Conservation (phyloP, 805 yeast genomes). For the Blastobotrys terrestris region DNA sequence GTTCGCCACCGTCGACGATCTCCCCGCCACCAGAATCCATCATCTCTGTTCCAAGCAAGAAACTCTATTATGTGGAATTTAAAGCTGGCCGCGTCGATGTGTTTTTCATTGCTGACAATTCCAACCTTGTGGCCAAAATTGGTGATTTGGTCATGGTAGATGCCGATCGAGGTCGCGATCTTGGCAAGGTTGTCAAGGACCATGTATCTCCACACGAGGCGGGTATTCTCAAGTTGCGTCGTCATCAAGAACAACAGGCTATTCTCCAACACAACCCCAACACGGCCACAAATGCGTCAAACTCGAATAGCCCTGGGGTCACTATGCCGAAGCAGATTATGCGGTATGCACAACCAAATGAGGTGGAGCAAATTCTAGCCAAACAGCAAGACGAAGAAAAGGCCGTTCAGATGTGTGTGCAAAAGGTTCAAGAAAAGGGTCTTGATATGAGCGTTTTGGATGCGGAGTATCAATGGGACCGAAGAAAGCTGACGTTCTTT, state of each 20-base stretch:
- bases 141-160: slow-evolving; percentile 77
- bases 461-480: slow-evolving; percentile 82
- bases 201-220: slow-evolving; percentile 62
- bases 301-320: slow-evolving; percentile 38
- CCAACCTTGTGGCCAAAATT: slow-evolving; percentile 34
- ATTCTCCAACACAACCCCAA: slow-evolving; percentile 44
- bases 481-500: slow-evolving; percentile 73
- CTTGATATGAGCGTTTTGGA: slow-evolving; percentile 60
- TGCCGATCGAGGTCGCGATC: slow-evolving; percentile 75
- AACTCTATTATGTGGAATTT: slow-evolving; percentile 61
- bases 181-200: slow-evolving; percentile 58
- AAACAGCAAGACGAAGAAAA: slow-evolving; percentile 65
- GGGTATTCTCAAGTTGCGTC: slow-evolving; percentile 55
- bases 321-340: slow-evolving; percentile 65
- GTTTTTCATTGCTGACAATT: slow-evolving; percentile 49
- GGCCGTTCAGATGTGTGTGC: slow-evolving; percentile 59
- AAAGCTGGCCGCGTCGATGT: slow-evolving; percentile 78
- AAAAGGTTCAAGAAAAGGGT: slow-evolving; percentile 43
- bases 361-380: slow-evolving; percentile 49
- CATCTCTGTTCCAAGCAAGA: slow-evolving; percentile 26
- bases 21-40: slow-evolving; percentile 4
- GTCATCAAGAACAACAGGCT: slow-evolving; percentile 65
- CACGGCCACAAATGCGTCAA: slow-evolving; percentile 7
- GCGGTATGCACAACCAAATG: slow-evolving; percentile 55
- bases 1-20: slow-evolving; percentile 1